phyloP scores from a whole-genome alignment of 495 filamentous ascomycete genomes.

The Neurospora intermedia region DNA sequence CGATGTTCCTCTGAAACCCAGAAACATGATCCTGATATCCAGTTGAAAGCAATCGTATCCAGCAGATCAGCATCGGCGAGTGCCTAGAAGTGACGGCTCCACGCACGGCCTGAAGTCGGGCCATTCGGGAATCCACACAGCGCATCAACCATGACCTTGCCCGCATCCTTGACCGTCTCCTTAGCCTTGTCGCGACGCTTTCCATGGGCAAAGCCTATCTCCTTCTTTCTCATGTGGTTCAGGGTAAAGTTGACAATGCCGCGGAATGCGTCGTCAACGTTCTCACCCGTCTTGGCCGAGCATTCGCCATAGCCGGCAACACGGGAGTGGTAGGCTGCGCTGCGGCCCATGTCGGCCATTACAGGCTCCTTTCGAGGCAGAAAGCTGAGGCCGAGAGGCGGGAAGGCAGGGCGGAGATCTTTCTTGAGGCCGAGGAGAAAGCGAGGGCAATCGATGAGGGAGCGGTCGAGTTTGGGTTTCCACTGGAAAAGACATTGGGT shows the following conservation, averaged over 20 bases:
- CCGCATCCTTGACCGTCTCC: conserved; percentile 1
- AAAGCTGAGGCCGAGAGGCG: conserved; percentile 7
- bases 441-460: conserved; percentile 12
- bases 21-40: background rate
- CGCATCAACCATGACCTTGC: background rate
- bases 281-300: conserved; percentile 12
- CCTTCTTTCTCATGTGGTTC: background rate
- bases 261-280: conserved; percentile 6
- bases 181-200: background rate
- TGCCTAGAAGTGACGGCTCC: background rate
- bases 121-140: background rate
- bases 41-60: background rate
- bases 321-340: background rate
- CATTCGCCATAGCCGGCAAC: conserved; percentile 14
- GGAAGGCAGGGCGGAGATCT: conserved; percentile 7
- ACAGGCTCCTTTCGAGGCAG: conserved; percentile 5
- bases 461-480: conserved; percentile 16
- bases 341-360: background rate
- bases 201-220: background rate
- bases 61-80: background rate
- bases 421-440: conserved; percentile 20
- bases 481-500: conserved; percentile 8
- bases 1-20: background rate
- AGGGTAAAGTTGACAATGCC: conserved; percentile 7
- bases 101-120: background rate